Percentiles rank a stretch among this genome's conserved stretches.
phyloP scores from a whole-genome alignment of 2,329 filamentous ascomycete species.

The Podosphaera fusca region DNA sequence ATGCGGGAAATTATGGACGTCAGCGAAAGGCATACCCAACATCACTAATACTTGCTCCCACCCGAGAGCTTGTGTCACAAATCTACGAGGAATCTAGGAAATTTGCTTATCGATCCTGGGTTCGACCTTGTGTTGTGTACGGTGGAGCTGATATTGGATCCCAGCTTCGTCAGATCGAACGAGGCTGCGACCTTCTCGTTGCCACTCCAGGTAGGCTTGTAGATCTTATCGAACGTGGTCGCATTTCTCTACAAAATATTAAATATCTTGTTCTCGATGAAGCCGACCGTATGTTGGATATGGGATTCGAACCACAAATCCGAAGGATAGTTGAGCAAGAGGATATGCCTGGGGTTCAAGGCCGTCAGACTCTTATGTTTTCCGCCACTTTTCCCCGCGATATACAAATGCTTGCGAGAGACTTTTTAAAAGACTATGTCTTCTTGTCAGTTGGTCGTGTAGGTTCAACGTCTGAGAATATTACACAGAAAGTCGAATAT shows the following conservation, averaged over 20 bases:
- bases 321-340: conserved; percentile 94
- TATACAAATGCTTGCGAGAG: conserved; percentile 95
- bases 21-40: conserved; percentile 97
- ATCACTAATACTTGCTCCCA: conserved; percentile 83
- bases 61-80: conserved; percentile 94
- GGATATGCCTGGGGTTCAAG: conserved; percentile 71
- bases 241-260: conserved; percentile 94
- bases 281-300: conserved; percentile 99
- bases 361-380: conserved; percentile 98
- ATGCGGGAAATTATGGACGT: conserved; percentile 54
- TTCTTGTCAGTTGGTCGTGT: conserved; percentile 98
- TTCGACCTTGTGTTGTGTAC: conserved; percentile 93
- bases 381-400: conserved; percentile 97
- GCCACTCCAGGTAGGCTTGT: conserved; percentile 93
- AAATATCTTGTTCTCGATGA: conserved; percentile 98
- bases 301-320: conserved; percentile 99
- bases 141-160: conserved; percentile 97
- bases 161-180: conserved; percentile 95
- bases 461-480: conserved; percentile 98
- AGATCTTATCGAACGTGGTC: conserved; percentile 92
- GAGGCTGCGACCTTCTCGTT: conserved; percentile 86
- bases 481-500: conserved; percentile 96
- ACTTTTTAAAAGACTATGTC: conserved; percentile 98
- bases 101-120: conserved; percentile 97
- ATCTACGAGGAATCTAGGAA: conserved; percentile 96